A percentile compares a stretch with the other conserved stretches of the same genome.
Evolutionary conservation across 345 rosid species (phyloP).

Genomic region (Eucalyptus fibrosa): DNA sequence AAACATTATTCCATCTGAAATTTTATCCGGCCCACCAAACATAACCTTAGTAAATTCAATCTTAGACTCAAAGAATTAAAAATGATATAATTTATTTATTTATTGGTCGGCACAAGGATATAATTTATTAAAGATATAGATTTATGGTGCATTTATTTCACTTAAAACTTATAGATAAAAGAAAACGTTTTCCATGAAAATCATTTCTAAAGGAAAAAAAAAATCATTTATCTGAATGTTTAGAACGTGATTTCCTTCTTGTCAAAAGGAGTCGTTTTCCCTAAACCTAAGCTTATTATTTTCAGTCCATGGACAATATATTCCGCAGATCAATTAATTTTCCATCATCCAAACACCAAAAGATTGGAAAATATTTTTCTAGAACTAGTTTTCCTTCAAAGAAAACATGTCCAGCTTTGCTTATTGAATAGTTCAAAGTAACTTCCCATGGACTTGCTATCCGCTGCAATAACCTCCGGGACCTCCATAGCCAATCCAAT

Average conservation of each 20-base stretch:
- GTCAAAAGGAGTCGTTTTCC: accelerated
- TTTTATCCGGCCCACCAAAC: too few relatives aligned
- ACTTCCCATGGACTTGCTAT: not conserved
- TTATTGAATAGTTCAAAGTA: not conserved
- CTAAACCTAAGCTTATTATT: not conserved
- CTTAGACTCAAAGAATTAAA: not conserved
- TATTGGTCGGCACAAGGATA: too few relatives aligned
- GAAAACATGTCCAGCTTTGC: not conserved
- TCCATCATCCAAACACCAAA: not conserved
- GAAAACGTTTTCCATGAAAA: too few relatives aligned
- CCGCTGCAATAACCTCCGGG: not conserved
- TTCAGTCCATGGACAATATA: not conserved
- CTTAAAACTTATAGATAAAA: not conserved
- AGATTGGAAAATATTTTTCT: too few relatives aligned
- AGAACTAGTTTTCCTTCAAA: not conserved
- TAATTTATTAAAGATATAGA: too few relatives aligned
- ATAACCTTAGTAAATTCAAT: not conserved
- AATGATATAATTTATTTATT: not conserved
- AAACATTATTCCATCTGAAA: too few relatives aligned
- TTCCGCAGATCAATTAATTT: not conserved
- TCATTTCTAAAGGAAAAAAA: too few relatives aligned
- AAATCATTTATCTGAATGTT: too few relatives aligned
- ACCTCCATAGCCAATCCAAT: not conserved
- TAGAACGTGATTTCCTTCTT: not conserved
- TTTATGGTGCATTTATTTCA: not conserved